phyloP scores from a whole-genome alignment of 257 asterid genomes.

The Jacaranda mimosifolia region DNA sequence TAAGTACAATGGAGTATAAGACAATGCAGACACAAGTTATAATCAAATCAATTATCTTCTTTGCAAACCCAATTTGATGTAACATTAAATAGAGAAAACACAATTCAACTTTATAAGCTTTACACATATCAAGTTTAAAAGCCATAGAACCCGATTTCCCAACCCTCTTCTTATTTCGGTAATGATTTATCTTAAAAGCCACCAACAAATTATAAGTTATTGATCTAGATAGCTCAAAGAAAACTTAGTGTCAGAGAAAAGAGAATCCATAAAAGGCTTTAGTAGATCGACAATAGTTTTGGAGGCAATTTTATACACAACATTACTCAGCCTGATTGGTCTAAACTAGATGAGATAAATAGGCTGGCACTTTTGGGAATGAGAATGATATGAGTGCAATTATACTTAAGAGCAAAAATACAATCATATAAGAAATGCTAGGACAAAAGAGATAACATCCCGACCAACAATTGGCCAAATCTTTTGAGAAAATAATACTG shows the following conservation, averaged over 20 bases:
- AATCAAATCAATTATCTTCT: not conserved
- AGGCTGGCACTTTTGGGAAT: not conserved
- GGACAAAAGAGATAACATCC: not conserved
- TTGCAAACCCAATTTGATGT: not conserved
- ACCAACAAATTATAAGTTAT: not conserved
- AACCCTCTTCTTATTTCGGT: too few relatives aligned
- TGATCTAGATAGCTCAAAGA: not conserved
- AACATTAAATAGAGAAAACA: not conserved
- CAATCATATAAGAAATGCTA: not conserved
- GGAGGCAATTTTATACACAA: not conserved
- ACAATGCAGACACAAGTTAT: not conserved
- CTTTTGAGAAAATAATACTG: too few relatives aligned
- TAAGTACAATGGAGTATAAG: not conserved
- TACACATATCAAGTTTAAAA: not conserved
- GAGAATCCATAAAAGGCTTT: not conserved
- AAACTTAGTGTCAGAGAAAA: not conserved
- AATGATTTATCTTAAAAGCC: not conserved
- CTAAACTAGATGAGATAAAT: too few relatives aligned
- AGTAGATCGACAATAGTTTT: not conserved
- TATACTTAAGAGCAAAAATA: too few relatives aligned
- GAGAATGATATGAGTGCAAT: not conserved
- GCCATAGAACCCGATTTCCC: not conserved
- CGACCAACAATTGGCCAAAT: not conserved
- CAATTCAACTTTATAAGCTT: not conserved
- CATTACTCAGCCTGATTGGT: not conserved